Evolutionary conservation across 2,329 filamentous ascomycete genomes (phyloP).

Genomic region (Thelonectria rubi): DNA sequence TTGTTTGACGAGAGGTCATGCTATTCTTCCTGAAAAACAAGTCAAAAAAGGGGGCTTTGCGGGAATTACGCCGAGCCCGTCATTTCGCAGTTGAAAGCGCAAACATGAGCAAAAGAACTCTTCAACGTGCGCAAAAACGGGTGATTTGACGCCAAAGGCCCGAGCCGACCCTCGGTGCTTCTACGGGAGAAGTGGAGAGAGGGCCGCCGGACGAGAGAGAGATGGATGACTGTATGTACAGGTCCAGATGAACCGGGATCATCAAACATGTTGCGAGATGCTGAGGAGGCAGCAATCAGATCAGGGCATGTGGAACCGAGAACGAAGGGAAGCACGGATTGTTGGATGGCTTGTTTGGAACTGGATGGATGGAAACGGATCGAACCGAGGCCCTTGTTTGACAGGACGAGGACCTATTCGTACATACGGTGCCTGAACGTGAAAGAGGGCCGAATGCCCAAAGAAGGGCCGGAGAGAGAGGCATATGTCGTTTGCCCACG

Average conservation of each 20-base stretch:
- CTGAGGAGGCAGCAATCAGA: conserved; percentile 1
- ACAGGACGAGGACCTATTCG: neutral
- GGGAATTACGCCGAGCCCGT: neutral
- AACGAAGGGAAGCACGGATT: neutral
- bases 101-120: neutral
- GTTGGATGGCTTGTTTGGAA: neutral
- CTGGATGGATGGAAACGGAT: conserved; percentile 2
- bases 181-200: conserved; percentile 16
- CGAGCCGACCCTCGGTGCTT: conserved; percentile 31
- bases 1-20: conserved; percentile 1
- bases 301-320: conserved; percentile 11
- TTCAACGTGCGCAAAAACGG: neutral
- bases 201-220: neutral
- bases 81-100: neutral
- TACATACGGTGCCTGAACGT: neutral
- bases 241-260: neutral
- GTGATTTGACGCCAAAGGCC: neutral
- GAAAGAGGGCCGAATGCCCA: neutral
- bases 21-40: neutral
- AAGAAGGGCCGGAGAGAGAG: neutral
- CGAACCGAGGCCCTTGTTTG: conserved; percentile 15
- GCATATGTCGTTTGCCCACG: too few relatives aligned
- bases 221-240: neutral
- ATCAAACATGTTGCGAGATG: neutral
- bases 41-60: neutral